Base-by-base conservation (phyloP, 2,329 filamentous ascomycete species). In the Delphinella strobiligena region DNA sequence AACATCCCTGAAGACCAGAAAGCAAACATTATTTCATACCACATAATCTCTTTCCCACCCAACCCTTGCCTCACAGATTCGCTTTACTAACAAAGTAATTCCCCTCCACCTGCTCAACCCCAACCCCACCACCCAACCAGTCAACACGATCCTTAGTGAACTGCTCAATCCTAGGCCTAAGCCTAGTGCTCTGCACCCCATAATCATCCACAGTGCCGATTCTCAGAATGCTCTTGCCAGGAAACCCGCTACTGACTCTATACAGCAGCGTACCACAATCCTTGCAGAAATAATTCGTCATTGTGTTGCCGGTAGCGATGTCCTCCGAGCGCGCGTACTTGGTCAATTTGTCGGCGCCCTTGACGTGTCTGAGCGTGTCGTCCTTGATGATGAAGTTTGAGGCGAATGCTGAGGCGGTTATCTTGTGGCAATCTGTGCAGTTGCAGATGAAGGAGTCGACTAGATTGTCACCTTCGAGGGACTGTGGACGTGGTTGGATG, bases 141-240 rank as follows among this genome's bases (percentile, higher is more conserved):
- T 36, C 49, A 2, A 72, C 71, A 2, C 74, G 58, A 44, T 69
- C 61, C 53, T 73, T 66, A 1, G 57, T 56, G 52, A 68, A 80
- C 34, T 64, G 59, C 60, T 79, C 76, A 0, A 65, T 45, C 42
- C 51, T 54, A 0, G 76, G 75, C 50, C 59, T 70, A 46, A 80
- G 53, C 49, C 66, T 70, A 0, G 67, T 73, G 58, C 79, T 73
- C 24, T 69, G 64, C 37, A 80, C 49, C 36, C 51, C 54, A 37
- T 75, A 75, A 55, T 80, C 75, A 51, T 81, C 76, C 1, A 81
- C 67, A 0, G 72, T 78, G 0, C 77, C 77, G 36, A 76, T 66
- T 0, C 76, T 58, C 43, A 73, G 38, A 34, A 79, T 68, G 29
- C 55, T 68, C 32, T 44, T 42, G 0, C 62, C 69, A 0, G 72